phyloP scores from a whole-genome alignment of 352 stramenopile species.

The Globisporangium nodosum region DNA sequence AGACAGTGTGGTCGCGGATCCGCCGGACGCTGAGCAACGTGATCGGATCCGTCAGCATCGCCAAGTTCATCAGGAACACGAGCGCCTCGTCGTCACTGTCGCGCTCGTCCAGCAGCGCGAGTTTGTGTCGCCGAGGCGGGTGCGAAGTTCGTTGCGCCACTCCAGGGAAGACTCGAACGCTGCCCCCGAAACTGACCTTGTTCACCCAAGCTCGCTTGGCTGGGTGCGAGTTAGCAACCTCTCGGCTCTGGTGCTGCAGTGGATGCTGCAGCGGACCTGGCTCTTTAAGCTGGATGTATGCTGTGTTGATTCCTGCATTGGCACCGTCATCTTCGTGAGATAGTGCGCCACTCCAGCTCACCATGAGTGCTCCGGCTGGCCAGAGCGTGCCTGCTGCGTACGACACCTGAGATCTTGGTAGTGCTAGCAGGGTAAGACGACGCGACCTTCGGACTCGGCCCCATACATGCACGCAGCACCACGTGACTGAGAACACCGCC shows the following conservation, averaged over 20 bases:
- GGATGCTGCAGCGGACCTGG: too few species aligned
- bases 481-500: not conserved
- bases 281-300: too few species aligned
- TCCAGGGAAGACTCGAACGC: not conserved
- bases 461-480: not conserved
- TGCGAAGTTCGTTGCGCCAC: not conserved
- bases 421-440: conserved; percentile 9
- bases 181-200: not conserved
- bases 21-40: not conserved
- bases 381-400: conserved; percentile 16
- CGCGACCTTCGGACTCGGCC: not conserved
- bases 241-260: not conserved
- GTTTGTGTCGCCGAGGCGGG: not conserved
- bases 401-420: conserved; percentile 7
- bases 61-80: conserved; percentile 8
- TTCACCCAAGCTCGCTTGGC: not conserved
- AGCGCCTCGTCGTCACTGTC: conserved; percentile 1
- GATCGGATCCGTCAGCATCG: conserved; percentile 6
- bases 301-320: not conserved
- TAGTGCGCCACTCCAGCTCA: conserved; percentile 10
- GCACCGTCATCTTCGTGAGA: not conserved
- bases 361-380: conserved; percentile 7
- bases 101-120: not conserved
- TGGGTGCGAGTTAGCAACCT: not conserved
- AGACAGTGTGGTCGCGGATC: not conserved